phyloP scores from a whole-genome alignment of 2,329 filamentous ascomycete species.

The Macrophomina pseudophaseolina region DNA sequence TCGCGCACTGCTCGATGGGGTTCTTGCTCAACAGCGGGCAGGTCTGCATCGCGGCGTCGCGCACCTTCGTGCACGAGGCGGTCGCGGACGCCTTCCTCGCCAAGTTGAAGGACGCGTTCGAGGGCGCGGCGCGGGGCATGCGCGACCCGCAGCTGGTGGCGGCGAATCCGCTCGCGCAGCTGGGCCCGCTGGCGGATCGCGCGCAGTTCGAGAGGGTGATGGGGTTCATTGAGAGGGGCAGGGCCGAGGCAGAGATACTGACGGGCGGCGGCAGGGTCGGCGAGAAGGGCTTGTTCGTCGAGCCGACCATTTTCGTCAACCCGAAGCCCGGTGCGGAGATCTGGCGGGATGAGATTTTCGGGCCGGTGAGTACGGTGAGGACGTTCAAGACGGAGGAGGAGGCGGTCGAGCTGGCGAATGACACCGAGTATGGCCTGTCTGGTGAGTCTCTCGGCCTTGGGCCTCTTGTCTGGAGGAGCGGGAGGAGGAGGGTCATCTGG shows the following conservation, averaged over 20 bases:
- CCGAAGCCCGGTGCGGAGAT: constrained; percentile 35
- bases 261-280: constrained; percentile 41
- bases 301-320: constrained; percentile 42
- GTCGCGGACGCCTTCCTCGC: constrained; percentile 39
- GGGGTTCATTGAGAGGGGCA: constrained; percentile 42
- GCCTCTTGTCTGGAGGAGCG: too few species aligned
- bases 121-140: constrained; percentile 32
- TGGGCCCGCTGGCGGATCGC: constrained; percentile 40
- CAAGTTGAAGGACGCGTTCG: constrained; percentile 36
- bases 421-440: constrained; percentile 38
- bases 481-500: too few species aligned
- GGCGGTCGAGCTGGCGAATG: constrained; percentile 39
- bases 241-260: constrained; percentile 38
- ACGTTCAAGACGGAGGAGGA: constrained; percentile 44
- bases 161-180: constrained; percentile 30
- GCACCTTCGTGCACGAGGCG: constrained; percentile 38
- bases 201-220: constrained; percentile 43
- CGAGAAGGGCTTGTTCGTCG: constrained; percentile 37
- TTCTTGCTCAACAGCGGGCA: constrained; percentile 38
- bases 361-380: constrained; percentile 37
- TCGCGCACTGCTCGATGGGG: constrained; percentile 32
- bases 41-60: constrained; percentile 36
- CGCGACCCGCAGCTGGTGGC: constrained; percentile 20
- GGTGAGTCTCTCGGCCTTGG: constrained; percentile 25
- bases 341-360: constrained; percentile 42